A percentile compares a stretch with the other conserved stretches of the same genome.
phyloP scores from a whole-genome alignment of 2,329 filamentous ascomycete species.

The Colletotrichum truncatum region DNA sequence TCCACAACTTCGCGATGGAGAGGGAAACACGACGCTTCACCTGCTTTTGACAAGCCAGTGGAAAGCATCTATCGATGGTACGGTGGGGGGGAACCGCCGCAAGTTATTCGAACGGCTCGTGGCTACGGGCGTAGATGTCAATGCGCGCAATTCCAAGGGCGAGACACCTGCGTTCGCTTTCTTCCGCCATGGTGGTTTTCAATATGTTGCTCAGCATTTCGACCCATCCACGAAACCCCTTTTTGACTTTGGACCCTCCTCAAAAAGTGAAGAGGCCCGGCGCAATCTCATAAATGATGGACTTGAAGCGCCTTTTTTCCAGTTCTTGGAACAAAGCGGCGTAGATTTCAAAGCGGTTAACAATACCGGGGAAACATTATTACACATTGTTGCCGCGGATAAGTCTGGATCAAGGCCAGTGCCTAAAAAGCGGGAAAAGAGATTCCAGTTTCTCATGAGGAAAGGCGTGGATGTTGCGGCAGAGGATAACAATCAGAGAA shows the following conservation, averaged over 20 bases:
- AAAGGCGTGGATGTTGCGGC: not conserved
- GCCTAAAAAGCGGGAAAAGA: not conserved
- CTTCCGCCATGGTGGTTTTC: not conserved
- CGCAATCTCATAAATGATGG: too few species aligned
- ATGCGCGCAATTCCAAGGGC: not conserved
- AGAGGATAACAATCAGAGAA: slow-evolving; percentile 4
- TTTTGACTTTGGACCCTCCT: too few species aligned
- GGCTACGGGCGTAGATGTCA: not conserved
- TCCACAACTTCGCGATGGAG: not conserved
- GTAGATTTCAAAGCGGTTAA: not conserved
- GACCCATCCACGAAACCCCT: too few species aligned
- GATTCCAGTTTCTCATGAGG: not conserved
- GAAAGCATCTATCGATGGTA: not conserved
- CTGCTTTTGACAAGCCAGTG: not conserved
- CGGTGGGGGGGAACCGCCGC: not conserved
- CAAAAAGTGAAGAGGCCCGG: too few species aligned
- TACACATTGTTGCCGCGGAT: not conserved
- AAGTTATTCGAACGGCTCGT: not conserved
- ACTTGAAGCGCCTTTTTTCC: not conserved
- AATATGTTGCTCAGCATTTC: not conserved
- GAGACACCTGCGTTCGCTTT: not conserved
- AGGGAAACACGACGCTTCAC: not conserved
- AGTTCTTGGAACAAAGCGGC: not conserved
- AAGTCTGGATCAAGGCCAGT: too few species aligned
- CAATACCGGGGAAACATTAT: not conserved